phyloP scores from a whole-genome alignment of 441 rosid species.

The Croton setiger region DNA sequence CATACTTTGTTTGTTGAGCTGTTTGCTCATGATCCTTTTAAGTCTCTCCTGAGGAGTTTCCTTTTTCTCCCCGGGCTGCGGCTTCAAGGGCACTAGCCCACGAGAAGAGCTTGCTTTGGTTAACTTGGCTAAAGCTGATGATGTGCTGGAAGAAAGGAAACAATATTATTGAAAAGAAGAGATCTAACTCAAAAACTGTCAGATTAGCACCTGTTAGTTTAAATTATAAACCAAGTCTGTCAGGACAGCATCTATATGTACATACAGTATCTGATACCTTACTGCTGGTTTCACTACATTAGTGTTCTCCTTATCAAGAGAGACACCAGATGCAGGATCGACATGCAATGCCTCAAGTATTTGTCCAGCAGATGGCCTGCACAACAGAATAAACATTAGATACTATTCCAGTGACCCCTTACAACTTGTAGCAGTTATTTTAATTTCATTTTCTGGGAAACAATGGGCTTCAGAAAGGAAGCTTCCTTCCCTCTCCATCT shows the following conservation, averaged over 20 bases:
- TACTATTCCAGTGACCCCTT: conserved; percentile 21
- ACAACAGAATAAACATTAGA: conserved; percentile 43
- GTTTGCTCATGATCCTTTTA: conserved; percentile 93
- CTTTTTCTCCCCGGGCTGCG: conserved; percentile 60
- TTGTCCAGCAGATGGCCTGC: conserved; percentile 83
- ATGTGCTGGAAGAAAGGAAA: conserved; percentile 40
- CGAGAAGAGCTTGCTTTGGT: conserved; percentile 54
- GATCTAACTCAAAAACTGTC: neutral
- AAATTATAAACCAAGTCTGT: neutral
- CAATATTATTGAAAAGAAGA: neutral
- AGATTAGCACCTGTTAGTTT: neutral
- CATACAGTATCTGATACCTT: conserved; percentile 46
- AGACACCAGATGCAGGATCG: conserved; percentile 94
- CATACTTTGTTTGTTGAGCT: conserved; percentile 89
- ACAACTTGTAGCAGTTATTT: conserved; percentile 29
- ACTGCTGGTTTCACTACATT: conserved; percentile 40
- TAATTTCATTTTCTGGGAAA: conserved; percentile 32
- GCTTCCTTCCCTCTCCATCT: conserved; percentile 56
- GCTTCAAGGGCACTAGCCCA: conserved; percentile 59
- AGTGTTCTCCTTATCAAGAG: conserved; percentile 75
- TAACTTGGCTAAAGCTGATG: conserved; percentile 75
- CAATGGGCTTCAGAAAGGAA: conserved; percentile 50
- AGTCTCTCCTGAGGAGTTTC: conserved; percentile 98
- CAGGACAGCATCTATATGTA: conserved; percentile 2
- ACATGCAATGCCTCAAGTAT: conserved; percentile 96